Base-by-base conservation (phyloP, 208 protist genomes). In the Porcisia hertigi region DNA sequence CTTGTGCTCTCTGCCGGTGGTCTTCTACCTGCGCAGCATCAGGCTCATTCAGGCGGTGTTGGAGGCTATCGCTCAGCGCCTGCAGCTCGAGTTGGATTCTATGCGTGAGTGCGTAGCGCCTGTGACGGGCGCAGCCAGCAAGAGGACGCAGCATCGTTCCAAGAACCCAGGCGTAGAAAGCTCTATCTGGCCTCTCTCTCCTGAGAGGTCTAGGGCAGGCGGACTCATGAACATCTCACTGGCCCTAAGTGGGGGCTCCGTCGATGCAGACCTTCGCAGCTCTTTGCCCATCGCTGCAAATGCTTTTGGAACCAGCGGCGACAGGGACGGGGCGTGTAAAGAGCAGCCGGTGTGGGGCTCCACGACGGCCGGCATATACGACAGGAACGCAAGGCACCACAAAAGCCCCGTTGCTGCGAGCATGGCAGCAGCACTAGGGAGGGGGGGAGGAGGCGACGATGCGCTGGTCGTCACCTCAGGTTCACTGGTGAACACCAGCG, bases 11-110 rank as follows among this genome's bases (percentile, higher is more conserved):
- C 67, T 71, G 25, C 66, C 83, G 30, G 72, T 86, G 25, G 70
- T 88, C 20, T 64, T 81, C n/a, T 90, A 91, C 75, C 79, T 95
- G 62, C 81, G 82, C n/a, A 86, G 84, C 59, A 58, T 86, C 7
- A 77, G 75, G 39, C 82, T 89, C 0, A 77, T 92, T 23, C 39
- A 84, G 14, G 71, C 83, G 12, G 82, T 82, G 25, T 63, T 90
- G 23, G 73, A 76, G 20, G 73, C 71, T 3, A 39, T 87, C 47
- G 54, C 77, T 36, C 64, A 77, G 58, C 67, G 78, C 54, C 77
- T 85, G 30, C 66, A 84, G 49, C 30, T 77, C 49, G 69, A 79
- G 72, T 23, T 88, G 60, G 73, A 52, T 4, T 59, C 81, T 3
- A 47, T 66, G 25, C 30, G 64, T 7, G 59, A 73, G 49, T n/a